Percentiles rank a stretch among this genome's conserved stretches.
Conservation (phyloP, 1,284 basidiomycete genomes). For the Tremellales sp. region DNA sequence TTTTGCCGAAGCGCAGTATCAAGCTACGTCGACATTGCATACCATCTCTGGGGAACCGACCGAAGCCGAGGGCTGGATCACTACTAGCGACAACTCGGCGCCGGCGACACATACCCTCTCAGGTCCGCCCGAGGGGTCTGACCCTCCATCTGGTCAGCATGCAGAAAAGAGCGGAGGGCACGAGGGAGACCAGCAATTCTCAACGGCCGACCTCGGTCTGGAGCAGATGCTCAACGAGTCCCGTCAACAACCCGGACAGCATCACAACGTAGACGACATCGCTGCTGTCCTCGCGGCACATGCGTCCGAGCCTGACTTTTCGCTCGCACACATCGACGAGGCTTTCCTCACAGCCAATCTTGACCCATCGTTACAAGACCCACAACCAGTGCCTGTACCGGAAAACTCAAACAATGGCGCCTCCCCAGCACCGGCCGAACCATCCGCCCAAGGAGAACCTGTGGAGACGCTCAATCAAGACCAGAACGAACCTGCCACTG, state of each 20-base stretch:
- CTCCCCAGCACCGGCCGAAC: neutral
- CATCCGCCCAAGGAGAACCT: neutral
- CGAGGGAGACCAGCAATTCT: neutral
- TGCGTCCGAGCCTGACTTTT: neutral
- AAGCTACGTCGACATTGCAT: neutral
- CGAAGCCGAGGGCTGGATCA: neutral
- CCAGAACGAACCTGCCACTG: neutral
- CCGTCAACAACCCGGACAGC: neutral
- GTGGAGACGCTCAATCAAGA: neutral
- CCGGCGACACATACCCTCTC: too few relatives aligned
- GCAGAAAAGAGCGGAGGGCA: too few relatives aligned
- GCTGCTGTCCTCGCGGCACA: neutral
- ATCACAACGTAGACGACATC: conserved; percentile 1
- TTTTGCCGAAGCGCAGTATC: conserved; percentile 1
- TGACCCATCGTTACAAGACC: conserved; percentile 2
- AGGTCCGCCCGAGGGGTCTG: too few relatives aligned
- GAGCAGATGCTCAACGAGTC: neutral
- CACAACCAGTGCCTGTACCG: too few relatives aligned
- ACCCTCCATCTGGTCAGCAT: too few relatives aligned
- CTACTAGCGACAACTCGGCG: neutral
- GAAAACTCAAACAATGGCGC: too few relatives aligned
- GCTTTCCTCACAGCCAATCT: neutral
- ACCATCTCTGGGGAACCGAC: neutral
- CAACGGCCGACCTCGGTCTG: neutral
- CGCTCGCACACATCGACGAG: neutral